Conservation (phyloP, 1,284 basidiomycete species). For the Leccinum insolens region DNA sequence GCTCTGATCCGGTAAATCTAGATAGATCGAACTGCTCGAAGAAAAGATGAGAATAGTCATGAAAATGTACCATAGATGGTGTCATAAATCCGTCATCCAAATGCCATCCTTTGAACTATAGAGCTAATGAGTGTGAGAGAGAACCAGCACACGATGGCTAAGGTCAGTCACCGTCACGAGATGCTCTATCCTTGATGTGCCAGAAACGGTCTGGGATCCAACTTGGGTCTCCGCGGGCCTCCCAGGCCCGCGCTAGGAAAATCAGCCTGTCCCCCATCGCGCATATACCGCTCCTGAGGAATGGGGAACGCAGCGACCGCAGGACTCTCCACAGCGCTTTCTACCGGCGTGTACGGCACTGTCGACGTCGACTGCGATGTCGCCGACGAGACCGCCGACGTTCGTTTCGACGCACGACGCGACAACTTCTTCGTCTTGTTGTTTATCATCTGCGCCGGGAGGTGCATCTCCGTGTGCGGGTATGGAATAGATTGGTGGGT, state of each 20-base stretch:
- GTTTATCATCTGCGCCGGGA: slow-evolving; percentile 24
- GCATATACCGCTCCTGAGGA: slow-evolving; percentile 21
- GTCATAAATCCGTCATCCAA: not conserved
- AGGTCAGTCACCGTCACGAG: not conserved
- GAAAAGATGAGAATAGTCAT: not conserved
- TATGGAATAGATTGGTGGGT: slow-evolving; percentile 25
- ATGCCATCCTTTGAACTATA: not conserved
- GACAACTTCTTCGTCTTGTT: slow-evolving; percentile 13
- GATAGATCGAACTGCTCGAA: not conserved
- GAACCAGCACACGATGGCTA: not conserved
- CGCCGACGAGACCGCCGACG: slow-evolving; percentile 34
- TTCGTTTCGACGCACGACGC: slow-evolving; percentile 29
- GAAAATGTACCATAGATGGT: not conserved
- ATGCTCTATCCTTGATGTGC: slow-evolving; percentile 19
- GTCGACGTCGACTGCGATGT: slow-evolving; percentile 39
- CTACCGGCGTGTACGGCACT: slow-evolving; percentile 28
- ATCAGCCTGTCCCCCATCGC: slow-evolving; percentile 16
- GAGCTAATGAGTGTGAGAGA: not conserved
- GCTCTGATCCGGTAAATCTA: not conserved
- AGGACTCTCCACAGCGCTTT: slow-evolving; percentile 24
- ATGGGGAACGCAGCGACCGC: slow-evolving; percentile 28
- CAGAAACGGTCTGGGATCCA: slow-evolving; percentile 30
- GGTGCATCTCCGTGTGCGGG: slow-evolving; percentile 31
- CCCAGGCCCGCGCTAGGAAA: slow-evolving; percentile 35
- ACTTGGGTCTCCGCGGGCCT: slow-evolving; percentile 19